Percentiles rank a stretch among this genome's conserved stretches.
Conservation (phyloP, 768 basidiomycete genomes). For the Pleurotus giganteus region DNA sequence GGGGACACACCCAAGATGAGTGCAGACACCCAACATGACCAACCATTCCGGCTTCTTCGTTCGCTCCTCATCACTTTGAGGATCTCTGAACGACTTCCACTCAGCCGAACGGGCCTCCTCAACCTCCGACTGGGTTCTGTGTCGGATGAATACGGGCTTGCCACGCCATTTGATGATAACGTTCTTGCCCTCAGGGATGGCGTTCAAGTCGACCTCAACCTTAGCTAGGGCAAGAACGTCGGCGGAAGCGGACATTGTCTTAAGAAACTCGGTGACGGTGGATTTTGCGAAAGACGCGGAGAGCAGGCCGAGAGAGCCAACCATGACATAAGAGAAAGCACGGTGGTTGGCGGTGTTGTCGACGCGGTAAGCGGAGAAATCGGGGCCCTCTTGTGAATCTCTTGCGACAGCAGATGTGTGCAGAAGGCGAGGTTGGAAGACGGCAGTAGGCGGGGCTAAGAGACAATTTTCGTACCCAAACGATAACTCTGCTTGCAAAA, state of each 20-base stretch:
- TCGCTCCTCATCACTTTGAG: slow-evolving; percentile 84
- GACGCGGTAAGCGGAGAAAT: slow-evolving; percentile 81
- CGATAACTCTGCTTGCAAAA: background rate
- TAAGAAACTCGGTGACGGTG: slow-evolving; percentile 88
- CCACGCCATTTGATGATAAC: slow-evolving; percentile 99
- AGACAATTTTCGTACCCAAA: background rate
- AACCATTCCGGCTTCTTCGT: slow-evolving; percentile 97
- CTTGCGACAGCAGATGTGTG: slow-evolving; percentile 71
- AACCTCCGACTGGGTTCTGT: slow-evolving; percentile 89
- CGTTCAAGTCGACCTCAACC: slow-evolving; percentile 88
- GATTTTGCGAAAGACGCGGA: slow-evolving; percentile 95
- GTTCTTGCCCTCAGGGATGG: slow-evolving; percentile 97
- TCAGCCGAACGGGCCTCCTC: slow-evolving; percentile 84
- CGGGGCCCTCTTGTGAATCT: slow-evolving; percentile 82
- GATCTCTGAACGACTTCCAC: slow-evolving; percentile 89
- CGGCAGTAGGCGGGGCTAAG: slow-evolving; percentile 51
- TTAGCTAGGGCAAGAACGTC: slow-evolving; percentile 98
- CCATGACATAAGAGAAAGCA: slow-evolving; percentile 85
- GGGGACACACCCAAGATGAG: slow-evolving; percentile 97
- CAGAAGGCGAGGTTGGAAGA: slow-evolving; percentile 67
- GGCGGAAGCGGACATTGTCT: slow-evolving; percentile 95
- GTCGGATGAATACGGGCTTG: slow-evolving; percentile 99
- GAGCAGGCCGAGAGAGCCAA: slow-evolving; percentile 89
- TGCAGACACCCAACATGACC: slow-evolving; percentile 91
- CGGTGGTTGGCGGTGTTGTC: slow-evolving; percentile 66